phyloP scores from a whole-genome alignment of 2,329 filamentous ascomycete genomes.

The Mycosphaerella sp. region DNA sequence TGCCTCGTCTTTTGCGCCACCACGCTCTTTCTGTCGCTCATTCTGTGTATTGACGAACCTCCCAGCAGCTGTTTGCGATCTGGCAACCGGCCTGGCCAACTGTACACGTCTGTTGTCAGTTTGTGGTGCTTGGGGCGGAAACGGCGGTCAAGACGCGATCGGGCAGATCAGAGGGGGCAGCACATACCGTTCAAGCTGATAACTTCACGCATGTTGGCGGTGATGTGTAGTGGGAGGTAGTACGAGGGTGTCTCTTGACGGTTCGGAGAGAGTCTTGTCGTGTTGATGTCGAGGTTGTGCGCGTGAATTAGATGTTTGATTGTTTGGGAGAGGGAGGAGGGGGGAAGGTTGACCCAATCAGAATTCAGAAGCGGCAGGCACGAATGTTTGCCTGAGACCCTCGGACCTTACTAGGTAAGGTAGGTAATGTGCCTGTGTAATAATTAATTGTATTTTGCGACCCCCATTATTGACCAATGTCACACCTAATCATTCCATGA shows the following conservation, averaged over 20 bases:
- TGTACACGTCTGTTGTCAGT: conserved; percentile 55
- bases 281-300: conserved; percentile 5
- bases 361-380: background rate
- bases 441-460: no score
- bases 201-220: conserved; percentile 89
- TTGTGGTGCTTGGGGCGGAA: conserved; percentile 13
- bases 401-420: no score
- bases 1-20: conserved; percentile 17
- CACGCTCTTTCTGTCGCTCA: conserved; percentile 15
- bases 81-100: conserved; percentile 99
- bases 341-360: background rate
- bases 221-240: conserved; percentile 8
- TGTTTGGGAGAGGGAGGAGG: background rate
- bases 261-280: conserved; percentile 6
- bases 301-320: background rate
- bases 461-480: no score
- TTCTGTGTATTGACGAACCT: conserved; percentile 61
- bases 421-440: no score
- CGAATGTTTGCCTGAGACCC: background rate
- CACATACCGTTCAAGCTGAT: conserved; percentile 95
- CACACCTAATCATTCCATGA: background rate
- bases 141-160: conserved; percentile 40
- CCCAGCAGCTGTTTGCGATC: conserved; percentile 99
- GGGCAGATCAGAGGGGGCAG: conserved; percentile 27
- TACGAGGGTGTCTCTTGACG: conserved; percentile 21